These are phyloP conservation scores for Capronia americana DNA, from an alignment of 2,329 filamentous ascomycete genomes.

Conservation along the genomic window DNA sequence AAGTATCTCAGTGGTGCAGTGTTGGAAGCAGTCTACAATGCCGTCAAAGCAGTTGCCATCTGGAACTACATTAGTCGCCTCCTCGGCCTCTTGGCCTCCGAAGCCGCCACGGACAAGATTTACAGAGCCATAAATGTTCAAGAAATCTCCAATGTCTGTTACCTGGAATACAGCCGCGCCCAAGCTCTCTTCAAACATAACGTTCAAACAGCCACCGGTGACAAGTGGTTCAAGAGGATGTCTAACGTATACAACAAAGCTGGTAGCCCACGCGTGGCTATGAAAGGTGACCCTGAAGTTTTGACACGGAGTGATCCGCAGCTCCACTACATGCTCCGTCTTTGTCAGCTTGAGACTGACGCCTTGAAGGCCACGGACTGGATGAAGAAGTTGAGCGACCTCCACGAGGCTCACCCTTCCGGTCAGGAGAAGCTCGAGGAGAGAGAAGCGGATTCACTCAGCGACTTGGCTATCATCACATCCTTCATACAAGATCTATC, in stretches of 20 bases:
- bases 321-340: constrained; percentile 53
- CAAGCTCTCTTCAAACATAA: constrained; percentile 52
- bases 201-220: constrained; percentile 46
- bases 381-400: constrained; percentile 51
- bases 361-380: constrained; percentile 48
- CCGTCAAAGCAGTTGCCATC: constrained; percentile 46
- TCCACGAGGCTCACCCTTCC: constrained; percentile 46
- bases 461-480: constrained; percentile 49
- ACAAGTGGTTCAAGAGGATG: constrained; percentile 53
- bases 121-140: constrained; percentile 50
- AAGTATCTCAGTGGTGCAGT: constrained; percentile 52
- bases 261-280: constrained; percentile 45
- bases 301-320: constrained; percentile 49
- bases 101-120: constrained; percentile 40
- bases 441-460: constrained; percentile 46
- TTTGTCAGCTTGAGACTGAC: constrained; percentile 51
- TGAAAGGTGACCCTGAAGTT: constrained; percentile 53
- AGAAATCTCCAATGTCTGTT: constrained; percentile 54
- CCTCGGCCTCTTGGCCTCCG: constrained; percentile 44
- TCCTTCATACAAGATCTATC: constrained; percentile 52
- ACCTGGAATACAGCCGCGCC: constrained; percentile 52
- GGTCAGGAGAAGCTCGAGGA: constrained; percentile 47
- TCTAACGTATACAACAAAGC: constrained; percentile 46
- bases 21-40: constrained; percentile 51
- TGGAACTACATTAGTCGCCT: constrained; percentile 53